Conservation (phyloP, 2,329 filamentous ascomycete species). For the Thielaviopsis euricoi region DNA sequence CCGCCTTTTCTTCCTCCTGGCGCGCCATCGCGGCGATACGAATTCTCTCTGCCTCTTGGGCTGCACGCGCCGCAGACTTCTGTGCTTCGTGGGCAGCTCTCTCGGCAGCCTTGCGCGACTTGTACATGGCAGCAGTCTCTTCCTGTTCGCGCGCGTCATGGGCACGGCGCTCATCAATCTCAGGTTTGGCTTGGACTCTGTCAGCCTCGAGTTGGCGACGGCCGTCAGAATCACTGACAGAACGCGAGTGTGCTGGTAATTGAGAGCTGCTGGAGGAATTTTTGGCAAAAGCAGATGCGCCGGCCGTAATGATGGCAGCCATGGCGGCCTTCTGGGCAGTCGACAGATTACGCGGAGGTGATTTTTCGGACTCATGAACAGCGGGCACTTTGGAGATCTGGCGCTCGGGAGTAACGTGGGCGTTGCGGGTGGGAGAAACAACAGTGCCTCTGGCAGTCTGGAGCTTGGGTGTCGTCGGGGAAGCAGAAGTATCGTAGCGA, state of each 20-base stretch:
- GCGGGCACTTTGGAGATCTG: not conserved
- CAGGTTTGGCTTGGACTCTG: not conserved
- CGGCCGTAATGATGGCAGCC: not conserved
- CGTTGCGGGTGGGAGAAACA: not conserved
- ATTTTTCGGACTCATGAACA: not conserved
- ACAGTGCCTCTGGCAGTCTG: not conserved
- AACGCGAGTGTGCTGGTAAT: not conserved
- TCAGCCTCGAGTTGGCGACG: not conserved
- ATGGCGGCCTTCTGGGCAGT: not conserved
- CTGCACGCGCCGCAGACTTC: not conserved
- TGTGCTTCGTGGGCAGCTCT: not conserved
- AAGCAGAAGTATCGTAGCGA: not conserved
- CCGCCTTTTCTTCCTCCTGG: not conserved
- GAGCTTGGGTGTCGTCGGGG: not conserved
- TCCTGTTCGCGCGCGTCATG: not conserved
- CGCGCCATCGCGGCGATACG: constrained; percentile 26
- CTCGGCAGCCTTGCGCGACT: not conserved
- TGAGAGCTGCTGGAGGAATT: not conserved
- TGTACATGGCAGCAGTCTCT: too few relatives aligned
- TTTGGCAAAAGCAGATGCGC: not conserved
- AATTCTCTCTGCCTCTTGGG: not conserved
- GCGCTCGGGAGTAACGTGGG: too few relatives aligned
- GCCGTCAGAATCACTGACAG: not conserved
- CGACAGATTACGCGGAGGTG: not conserved
- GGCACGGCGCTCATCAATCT: not conserved